phyloP scores from a whole-genome alignment of 2,329 filamentous ascomycete genomes.

The Parastagonospora avenae region DNA sequence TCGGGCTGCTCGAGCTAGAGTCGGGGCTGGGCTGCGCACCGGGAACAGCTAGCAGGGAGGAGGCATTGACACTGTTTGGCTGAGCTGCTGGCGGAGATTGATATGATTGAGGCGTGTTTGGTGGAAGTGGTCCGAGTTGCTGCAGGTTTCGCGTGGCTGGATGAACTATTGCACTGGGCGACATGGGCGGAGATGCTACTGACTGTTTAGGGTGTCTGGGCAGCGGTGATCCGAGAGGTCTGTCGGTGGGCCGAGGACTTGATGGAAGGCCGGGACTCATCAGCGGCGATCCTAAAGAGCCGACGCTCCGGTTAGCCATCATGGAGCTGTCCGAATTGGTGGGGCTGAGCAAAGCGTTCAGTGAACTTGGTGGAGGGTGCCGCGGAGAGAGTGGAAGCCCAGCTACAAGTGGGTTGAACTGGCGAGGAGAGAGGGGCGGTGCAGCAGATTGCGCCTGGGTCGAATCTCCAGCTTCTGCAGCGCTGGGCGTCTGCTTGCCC shows the following conservation, averaged over 20 bases:
- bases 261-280: slow-evolving; percentile 68
- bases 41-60: slow-evolving; percentile 37
- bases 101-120: slow-evolving; percentile 70
- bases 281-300: slow-evolving; percentile 52
- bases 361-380: slow-evolving; percentile 42
- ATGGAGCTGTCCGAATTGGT: slow-evolving; percentile 46
- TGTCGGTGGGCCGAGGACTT: slow-evolving; percentile 65
- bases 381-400: slow-evolving; percentile 47
- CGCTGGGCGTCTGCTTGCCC: slow-evolving; percentile 48
- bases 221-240: slow-evolving; percentile 64
- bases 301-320: slow-evolving; percentile 46
- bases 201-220: slow-evolving; percentile 62
- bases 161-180: slow-evolving; percentile 62
- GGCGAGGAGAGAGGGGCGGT: slow-evolving; percentile 34
- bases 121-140: slow-evolving; percentile 73
- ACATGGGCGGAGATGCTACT: slow-evolving; percentile 69
- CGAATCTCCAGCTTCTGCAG: slow-evolving; percentile 17
- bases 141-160: slow-evolving; percentile 75
- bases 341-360: slow-evolving; percentile 58
- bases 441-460: slow-evolving; percentile 24
- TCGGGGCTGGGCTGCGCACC: slow-evolving; percentile 41
- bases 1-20: slow-evolving; percentile 33
- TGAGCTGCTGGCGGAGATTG: slow-evolving; percentile 54
- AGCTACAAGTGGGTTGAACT: slow-evolving; percentile 35
- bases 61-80: slow-evolving; percentile 26